Evolutionary conservation across 1,139 yeast genomes (phyloP), one percentile per base, ranked within the genome.

Genomic region (Pichia sp.): DNA sequence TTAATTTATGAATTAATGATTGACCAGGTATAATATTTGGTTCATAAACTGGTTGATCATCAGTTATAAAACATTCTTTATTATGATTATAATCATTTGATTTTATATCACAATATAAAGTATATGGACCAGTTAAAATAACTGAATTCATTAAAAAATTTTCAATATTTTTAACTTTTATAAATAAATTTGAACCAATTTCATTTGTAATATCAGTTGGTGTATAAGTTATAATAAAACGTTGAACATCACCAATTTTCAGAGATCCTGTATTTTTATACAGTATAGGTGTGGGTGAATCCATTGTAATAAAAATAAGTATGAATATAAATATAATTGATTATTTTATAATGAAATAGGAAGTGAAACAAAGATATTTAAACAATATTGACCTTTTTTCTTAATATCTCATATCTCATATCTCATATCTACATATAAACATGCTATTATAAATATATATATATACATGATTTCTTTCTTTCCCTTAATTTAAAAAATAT

Each of bases 101-200:
- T 44, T 82, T 69, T 46, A 94, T 81, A 65, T 92, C 97, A 28
- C 83, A 92, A 60, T 90, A 92, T 2, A 92, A 64, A n/a, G 86
- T 76, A 61, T 80, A 90, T 0, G 98, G 98, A 0, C 97, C 98
- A 40, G 89, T 83, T 30, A 92, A 68, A 61, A 84, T 87, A 0
- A 96, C 96, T 0, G 97, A 96, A 43, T 97, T 67, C 57, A 86
- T 68, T 0, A 96, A 81, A 9, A 86, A 65, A 49, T 81, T 79
- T 59, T 88, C 96, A 5, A 72, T 72, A 64, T 92, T 92, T 57
- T 79, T 80, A 38, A 92, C 76, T 55, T 79, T 81, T 18, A 90
- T 69, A 79, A 82, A 85, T 7, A 83, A 57, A 29, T 43, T 44
- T 8, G 54, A 40, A 4, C 57, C 57, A 5, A 51, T 39, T 25